Evolutionary conservation across 257 asterid species (phyloP).

Genomic region (Forsythia viridissima): DNA sequence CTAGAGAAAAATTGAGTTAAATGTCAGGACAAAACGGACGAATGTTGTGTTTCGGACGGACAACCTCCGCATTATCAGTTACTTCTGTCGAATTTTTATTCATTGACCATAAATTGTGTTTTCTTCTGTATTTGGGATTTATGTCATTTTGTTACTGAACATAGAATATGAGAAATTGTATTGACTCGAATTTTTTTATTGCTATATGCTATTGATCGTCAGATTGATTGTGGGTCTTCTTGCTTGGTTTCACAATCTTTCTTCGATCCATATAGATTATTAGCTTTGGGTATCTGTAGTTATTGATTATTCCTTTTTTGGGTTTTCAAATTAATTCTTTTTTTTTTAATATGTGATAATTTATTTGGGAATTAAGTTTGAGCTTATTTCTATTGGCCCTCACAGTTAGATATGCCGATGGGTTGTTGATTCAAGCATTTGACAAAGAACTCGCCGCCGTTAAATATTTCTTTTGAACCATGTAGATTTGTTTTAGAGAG

Average conservation of each 20-base stretch:
- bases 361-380: background rate
- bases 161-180: background rate
- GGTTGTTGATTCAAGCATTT: background rate
- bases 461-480: background rate
- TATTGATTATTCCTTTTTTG: background rate
- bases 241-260: background rate
- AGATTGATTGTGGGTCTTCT: background rate
- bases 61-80: too few species aligned
- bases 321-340: background rate
- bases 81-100: background rate
- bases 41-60: too few species aligned
- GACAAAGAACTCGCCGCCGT: background rate
- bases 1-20: too few species aligned
- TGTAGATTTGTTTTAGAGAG: background rate
- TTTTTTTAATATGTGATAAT: background rate
- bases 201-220: background rate
- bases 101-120: background rate
- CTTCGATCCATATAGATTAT: background rate
- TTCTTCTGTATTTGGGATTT: background rate
- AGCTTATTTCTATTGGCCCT: background rate
- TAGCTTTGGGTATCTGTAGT: background rate
- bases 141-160: background rate
- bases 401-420: background rate
- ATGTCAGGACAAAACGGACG: too few species aligned
- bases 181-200: background rate